Percentiles rank a stretch among this genome's conserved stretches.
These are phyloP conservation scores for Boeremia exigua DNA, from an alignment of 2,329 filamentous ascomycete species.

Conservation along the genomic window DNA sequence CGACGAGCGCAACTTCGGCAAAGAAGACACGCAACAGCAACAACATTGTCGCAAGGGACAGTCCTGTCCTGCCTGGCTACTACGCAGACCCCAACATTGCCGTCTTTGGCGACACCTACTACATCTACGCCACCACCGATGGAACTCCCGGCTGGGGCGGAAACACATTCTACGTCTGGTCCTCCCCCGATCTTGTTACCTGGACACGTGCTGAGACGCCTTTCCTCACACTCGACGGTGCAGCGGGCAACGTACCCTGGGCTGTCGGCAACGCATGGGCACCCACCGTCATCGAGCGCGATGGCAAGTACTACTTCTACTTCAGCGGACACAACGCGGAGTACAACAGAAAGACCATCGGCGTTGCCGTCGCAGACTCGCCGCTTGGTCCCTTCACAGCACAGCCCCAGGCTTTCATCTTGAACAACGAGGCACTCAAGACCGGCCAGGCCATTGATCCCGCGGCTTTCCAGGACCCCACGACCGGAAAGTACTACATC, in stretches of 20 bases:
- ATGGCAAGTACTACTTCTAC: constrained; percentile 38
- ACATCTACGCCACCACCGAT: constrained; percentile 38
- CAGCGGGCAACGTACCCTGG: constrained; percentile 37
- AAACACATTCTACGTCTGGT: constrained; percentile 37
- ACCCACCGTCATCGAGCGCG: constrained; percentile 33
- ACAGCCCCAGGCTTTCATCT: constrained; percentile 33
- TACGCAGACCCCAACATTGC: constrained; percentile 40
- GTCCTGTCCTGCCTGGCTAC: constrained; percentile 31
- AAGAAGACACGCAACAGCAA: background rate
- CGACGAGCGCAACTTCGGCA: background rate
- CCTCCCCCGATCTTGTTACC: constrained; percentile 31
- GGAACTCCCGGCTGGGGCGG: constrained; percentile 36
- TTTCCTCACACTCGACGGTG: constrained; percentile 37
- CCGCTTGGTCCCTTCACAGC: constrained; percentile 36
- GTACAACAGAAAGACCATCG: constrained; percentile 37
- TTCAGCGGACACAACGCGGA: constrained; percentile 35
- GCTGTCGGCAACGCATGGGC: constrained; percentile 38
- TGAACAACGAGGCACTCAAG: constrained; percentile 33
- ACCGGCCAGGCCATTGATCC: constrained; percentile 37
- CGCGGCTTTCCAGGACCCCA: constrained; percentile 32
- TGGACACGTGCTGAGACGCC: constrained; percentile 32
- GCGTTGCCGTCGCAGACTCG: constrained; percentile 31
- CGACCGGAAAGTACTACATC: constrained; percentile 34
- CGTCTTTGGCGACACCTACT: constrained; percentile 33
- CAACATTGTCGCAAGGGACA: constrained; percentile 11